A percentile compares a stretch with the other conserved stretches of the same genome.
These are phyloP conservation scores for Cardiospermum halicacabum DNA, from an alignment of 345 rosid species.

Conservation along the genomic window DNA sequence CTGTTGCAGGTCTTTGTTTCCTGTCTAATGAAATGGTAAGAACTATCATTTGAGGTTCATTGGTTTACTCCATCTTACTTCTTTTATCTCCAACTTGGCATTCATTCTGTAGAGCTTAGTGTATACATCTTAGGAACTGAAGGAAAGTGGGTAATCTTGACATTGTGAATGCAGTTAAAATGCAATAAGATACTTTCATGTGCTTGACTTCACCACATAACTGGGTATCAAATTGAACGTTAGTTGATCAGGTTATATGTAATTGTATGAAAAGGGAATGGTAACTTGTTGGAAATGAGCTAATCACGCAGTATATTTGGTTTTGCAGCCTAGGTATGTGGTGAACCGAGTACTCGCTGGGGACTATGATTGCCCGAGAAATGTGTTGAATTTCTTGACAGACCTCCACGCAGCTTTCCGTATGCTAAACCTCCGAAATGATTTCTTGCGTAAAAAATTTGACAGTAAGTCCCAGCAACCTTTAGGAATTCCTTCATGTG, in stretches of 20 bases:
- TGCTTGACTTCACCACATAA: background rate
- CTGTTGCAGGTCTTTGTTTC: slow-evolving; percentile 81
- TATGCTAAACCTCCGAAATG: slow-evolving; percentile 94
- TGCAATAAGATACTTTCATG: background rate
- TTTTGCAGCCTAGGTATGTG: slow-evolving; percentile 80
- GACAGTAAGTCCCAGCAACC: slow-evolving; percentile 43
- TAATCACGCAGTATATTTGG: background rate
- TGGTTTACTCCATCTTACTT: background rate
- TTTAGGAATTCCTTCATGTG: background rate
- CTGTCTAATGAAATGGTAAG: slow-evolving; percentile 95
- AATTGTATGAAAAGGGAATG: background rate
- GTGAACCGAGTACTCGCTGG: slow-evolving; percentile 89
- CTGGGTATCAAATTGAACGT: background rate
- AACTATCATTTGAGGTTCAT: slow-evolving; percentile 4
- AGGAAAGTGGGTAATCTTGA: slow-evolving; percentile 11
- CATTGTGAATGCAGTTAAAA: background rate
- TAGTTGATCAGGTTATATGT: background rate
- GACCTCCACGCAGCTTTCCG: slow-evolving; percentile 87
- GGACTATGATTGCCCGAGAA: slow-evolving; percentile 86
- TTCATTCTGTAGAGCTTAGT: background rate
- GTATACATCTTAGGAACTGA: background rate
- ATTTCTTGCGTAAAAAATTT: slow-evolving; percentile 94
- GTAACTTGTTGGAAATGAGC: background rate
- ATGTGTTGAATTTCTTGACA: slow-evolving; percentile 78
- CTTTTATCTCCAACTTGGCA: background rate